Percentiles rank a stretch among this genome's conserved stretches.
Evolutionary conservation across 169 alveolate genomes (phyloP).

Genomic region (Cystoisospora suis): DNA sequence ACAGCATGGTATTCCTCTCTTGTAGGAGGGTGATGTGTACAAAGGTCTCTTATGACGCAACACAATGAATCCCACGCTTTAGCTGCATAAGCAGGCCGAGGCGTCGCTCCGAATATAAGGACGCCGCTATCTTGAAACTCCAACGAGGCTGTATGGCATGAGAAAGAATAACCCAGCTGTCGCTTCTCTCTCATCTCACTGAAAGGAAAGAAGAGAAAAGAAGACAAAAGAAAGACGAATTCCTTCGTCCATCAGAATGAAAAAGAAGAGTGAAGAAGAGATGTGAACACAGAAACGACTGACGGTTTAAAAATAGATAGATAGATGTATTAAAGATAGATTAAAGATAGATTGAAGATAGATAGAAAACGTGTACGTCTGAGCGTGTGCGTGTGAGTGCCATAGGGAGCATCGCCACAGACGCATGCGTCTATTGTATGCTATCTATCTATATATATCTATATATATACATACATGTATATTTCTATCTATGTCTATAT

Average conservation of each 20-base stretch:
- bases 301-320: background rate
- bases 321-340: background rate
- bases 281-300: background rate
- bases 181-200: constrained; percentile 39
- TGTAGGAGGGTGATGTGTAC: background rate
- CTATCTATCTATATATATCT: background rate
- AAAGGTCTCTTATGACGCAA: background rate
- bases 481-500: background rate
- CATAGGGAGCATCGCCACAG: background rate
- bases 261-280: background rate
- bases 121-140: constrained; percentile 5
- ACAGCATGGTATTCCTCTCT: constrained; percentile 1
- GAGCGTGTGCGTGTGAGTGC: background rate
- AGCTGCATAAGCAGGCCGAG: constrained; percentile 26
- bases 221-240: background rate
- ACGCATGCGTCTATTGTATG: background rate
- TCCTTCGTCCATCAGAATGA: background rate
- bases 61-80: constrained; percentile 12
- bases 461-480: no score
- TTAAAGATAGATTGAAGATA: background rate
- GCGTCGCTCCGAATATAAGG: constrained; percentile 11
- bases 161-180: constrained; percentile 28
- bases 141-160: background rate
- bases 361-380: background rate
- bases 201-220: background rate